Evolutionary conservation across 441 rosid genomes (phyloP), one percentile per base, ranked within the genome.

Genomic region (Erodium moschatum): DNA sequence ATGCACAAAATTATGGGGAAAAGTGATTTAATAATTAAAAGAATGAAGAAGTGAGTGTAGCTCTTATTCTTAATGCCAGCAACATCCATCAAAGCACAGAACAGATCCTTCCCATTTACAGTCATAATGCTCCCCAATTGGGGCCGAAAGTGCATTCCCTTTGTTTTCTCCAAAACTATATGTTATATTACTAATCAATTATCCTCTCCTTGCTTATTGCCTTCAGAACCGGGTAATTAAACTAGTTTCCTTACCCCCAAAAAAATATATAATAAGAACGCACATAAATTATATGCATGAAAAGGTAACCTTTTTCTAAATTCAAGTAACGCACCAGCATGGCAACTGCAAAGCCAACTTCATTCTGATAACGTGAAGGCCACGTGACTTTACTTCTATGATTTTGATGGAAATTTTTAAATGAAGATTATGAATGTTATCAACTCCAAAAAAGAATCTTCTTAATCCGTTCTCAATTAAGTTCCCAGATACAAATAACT

Each of bases 91-190:
- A 56, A 68, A 7, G 67, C 12, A 58, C 64, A 4, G 40, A 50
- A 13, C 61, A 15, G 1, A 19, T 58, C n/a, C 0, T 18, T 54
- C 16, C 62, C 62, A 54, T 72, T 76, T 46, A 54, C 58, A 64
- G 60, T 56, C 48, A 71, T 66, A 4, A 71, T 71, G 64, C 54
- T 44, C 64, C 9, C 48, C 69, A 67, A 48, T 61, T 65, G 61
- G 63, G 70, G 52, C 69, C 18, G 31, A 52, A 70, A 67, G 65
- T 42, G 64, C 19, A 1, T 20, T 5, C 21, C 70, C 70, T 72
- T 69, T 70, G 40, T 8, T 48, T 33, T 42, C 9, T 27, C 21
- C 68, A 4, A 50, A 10, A 54, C n/a, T n/a, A 29, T 29, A 29
- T 1, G 15, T 6, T 24, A 60, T 60, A 8, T 20, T 4, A 16